Base-by-base conservation (phyloP, 1,284 basidiomycete species). In the Cutaneotrichosporon sp. region DNA sequence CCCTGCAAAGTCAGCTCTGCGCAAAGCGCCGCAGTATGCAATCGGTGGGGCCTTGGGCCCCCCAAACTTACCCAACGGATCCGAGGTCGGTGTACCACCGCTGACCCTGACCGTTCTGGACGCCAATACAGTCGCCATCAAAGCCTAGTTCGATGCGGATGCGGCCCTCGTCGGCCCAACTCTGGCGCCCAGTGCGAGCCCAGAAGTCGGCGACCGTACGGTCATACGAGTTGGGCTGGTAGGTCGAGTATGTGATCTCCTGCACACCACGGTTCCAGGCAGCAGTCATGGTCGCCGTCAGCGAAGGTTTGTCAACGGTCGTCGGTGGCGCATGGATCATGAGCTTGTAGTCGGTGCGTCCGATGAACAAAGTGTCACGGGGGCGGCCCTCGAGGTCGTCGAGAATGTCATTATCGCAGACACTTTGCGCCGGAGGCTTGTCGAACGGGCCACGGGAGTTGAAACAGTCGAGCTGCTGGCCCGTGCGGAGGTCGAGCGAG, bases 141-240 rank as follows among this genome's bases (percentile, higher is more conserved):
- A 76, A 74, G 7, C 73, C 70, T 31, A 80, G 60, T 69, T 81
- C 80, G 11, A 81, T 74, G 50, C 79, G 70, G 56, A 72, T 73
- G 51, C 71, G 65, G 56, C 70, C 70, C 34, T 68, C 63, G 38
- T 69, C 68, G 31, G 61, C 58, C 49, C 56, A 58, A 31, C 56
- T 58, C n/a, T 62, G 31, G 61, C 66, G 55, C 68, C 70, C 61
- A 70, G 72, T 67, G 49, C 74, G 72, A 5, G 72, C 65, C 80
- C 80, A 81, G 58, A 72, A 76, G 13, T 76, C 72, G 14, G 78
- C 79, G 14, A 81, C 61, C 31, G 77, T 71, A n/a, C 72, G 72
- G 60, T 81, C 76, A 61, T 72, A 77, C 42, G 69, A 72, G 65
- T 81, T 81, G 11, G 80, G 79, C 5, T 73, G 76, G 62, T 79